phyloP scores from a whole-genome alignment of 345 rosid genomes.

The Pistacia integerrima region DNA sequence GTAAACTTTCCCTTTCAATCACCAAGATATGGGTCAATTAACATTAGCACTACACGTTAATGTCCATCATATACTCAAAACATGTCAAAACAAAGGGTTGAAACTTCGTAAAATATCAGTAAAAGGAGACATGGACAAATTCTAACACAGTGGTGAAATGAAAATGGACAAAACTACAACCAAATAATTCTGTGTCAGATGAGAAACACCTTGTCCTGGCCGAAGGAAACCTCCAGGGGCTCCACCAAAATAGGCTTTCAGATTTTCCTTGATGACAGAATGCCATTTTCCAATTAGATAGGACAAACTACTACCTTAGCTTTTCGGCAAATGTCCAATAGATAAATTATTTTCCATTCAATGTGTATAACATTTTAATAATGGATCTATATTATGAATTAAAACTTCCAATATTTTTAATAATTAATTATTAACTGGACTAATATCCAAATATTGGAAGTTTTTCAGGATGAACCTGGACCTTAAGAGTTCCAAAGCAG shows the following conservation, averaged over 20 bases:
- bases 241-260: neutral
- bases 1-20: constrained; percentile 1
- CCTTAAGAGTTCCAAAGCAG: constrained; percentile 18
- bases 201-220: neutral
- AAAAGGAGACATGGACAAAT: neutral
- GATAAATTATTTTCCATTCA: neutral
- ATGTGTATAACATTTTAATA: neutral
- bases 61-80: neutral
- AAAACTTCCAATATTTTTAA: neutral
- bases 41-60: neutral
- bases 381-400: neutral
- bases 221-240: no score
- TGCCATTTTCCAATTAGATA: no score
- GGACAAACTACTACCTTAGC: no score
- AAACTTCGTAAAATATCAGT: neutral
- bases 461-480: constrained; percentile 31
- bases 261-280: neutral
- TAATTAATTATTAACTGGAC: neutral
- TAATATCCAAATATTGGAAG: neutral
- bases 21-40: neutral
- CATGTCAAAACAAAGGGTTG: no score
- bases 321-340: neutral
- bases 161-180: neutral
- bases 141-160: neutral
- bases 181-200: neutral